These are phyloP conservation scores for Umbelopsis isabellina DNA, from an alignment of 192 early-diverging fungal species.

Conservation along the genomic window DNA sequence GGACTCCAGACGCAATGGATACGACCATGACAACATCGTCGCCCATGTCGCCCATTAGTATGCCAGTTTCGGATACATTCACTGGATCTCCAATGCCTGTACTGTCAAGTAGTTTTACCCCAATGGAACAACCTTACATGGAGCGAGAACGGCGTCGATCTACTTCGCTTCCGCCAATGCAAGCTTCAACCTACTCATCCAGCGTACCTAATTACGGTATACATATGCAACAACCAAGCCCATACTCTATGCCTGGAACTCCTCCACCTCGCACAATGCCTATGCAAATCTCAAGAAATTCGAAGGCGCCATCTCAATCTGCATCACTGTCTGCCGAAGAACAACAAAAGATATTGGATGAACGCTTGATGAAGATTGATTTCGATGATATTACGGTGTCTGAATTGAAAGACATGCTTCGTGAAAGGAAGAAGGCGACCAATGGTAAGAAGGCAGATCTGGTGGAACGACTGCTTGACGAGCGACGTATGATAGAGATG, in stretches of 20 bases:
- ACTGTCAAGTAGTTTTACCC: background rate
- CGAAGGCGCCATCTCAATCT: background rate
- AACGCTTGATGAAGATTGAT: background rate
- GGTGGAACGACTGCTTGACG: background rate
- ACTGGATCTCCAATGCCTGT: background rate
- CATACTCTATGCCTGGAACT: background rate
- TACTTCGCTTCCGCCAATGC: background rate
- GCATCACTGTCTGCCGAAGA: background rate
- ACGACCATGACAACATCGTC: background rate
- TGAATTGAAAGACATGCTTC: conserved; percentile 11
- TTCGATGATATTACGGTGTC: conserved; percentile 12
- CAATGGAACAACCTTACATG: background rate
- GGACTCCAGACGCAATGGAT: background rate
- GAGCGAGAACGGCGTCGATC: background rate
- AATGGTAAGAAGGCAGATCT: conserved; percentile 10
- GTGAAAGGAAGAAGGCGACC: conserved; percentile 17
- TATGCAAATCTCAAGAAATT: conserved; percentile 2
- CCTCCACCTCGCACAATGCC: background rate
- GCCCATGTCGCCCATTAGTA: background rate
- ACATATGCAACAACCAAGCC: background rate
- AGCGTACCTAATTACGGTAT: background rate
- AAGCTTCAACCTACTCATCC: background rate
- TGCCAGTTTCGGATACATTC: background rate
- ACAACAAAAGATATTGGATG: conserved; percentile 11
- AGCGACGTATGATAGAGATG: conserved; percentile 14